A percentile compares a stretch with the other conserved stretches of the same genome.
Evolutionary conservation across 2,329 filamentous ascomycete species (phyloP).

Genomic region (Ophiostoma piceae): DNA sequence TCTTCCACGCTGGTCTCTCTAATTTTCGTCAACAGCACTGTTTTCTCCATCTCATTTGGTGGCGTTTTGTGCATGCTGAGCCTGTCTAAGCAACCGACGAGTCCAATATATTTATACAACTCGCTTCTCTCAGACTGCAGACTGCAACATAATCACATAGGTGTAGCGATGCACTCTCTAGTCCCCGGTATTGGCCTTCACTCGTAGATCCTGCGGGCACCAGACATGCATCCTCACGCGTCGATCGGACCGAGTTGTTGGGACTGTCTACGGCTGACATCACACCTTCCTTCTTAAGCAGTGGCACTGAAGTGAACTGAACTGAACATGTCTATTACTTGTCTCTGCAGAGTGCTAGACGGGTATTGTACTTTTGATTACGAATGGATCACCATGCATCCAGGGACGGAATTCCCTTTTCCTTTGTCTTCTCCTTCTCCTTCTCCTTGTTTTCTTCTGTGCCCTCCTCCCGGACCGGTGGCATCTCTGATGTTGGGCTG

Average conservation of each 20-base stretch:
- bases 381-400: background rate
- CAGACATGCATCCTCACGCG: background rate
- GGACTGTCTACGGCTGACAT: background rate
- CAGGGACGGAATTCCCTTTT: background rate
- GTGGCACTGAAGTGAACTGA: background rate
- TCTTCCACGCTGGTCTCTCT: background rate
- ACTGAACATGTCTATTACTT: background rate
- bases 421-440: background rate
- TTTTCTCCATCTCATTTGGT: background rate
- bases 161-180: background rate
- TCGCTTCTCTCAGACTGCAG: background rate
- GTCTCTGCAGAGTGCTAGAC: background rate
- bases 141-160: background rate
- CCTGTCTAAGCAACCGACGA: background rate
- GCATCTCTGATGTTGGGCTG: background rate
- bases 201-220: background rate
- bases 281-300: background rate
- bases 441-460: background rate
- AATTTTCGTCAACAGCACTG: background rate
- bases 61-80: conserved; percentile 4
- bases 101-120: background rate
- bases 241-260: background rate
- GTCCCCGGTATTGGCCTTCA: background rate
- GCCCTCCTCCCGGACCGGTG: background rate
- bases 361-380: background rate